Evolutionary conservation across 805 yeast species (phyloP).

Genomic region (Starmerella lactis-condensi): DNA sequence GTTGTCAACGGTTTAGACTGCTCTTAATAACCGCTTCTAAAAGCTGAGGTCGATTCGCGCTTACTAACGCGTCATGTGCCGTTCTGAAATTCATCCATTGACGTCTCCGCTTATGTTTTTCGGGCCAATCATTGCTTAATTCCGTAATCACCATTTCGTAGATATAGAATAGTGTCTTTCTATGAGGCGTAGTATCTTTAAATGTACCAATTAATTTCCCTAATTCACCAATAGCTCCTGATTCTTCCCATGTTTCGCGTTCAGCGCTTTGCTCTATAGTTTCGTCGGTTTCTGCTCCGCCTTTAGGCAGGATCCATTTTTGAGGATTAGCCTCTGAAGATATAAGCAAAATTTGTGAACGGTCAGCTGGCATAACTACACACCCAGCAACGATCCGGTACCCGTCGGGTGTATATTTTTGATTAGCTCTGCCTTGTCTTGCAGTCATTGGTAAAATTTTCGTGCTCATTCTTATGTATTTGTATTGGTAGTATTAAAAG

Average conservation of each 20-base stretch:
- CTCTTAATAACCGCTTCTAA: constrained; percentile 19
- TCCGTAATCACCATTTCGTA: constrained; percentile 52
- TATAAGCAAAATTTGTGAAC: constrained; percentile 53
- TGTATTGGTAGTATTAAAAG: too few species aligned
- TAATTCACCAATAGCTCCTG: constrained; percentile 64
- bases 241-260: constrained; percentile 96
- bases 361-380: constrained; percentile 42
- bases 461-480: too few species aligned
- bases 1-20: constrained; percentile 4
- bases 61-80: constrained; percentile 20
- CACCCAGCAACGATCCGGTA: constrained; percentile 91
- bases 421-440: constrained; percentile 24
- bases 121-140: constrained; percentile 60
- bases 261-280: constrained; percentile 38
- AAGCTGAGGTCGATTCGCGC: constrained; percentile 20
- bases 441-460: too few species aligned
- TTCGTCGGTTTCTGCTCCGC: constrained; percentile 81
- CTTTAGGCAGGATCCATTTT: constrained; percentile 85
- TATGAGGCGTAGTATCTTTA: constrained; percentile 39
- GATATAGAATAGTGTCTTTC: constrained; percentile 66
- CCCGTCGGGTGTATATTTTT: constrained; percentile 36
- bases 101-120: constrained; percentile 39
- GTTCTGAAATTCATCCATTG: constrained; percentile 40
- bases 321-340: constrained; percentile 50
- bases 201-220: constrained; percentile 41